These are phyloP conservation scores for Penicillium sp. DNA, from an alignment of 2,329 filamentous ascomycete genomes.

Conservation along the genomic window DNA sequence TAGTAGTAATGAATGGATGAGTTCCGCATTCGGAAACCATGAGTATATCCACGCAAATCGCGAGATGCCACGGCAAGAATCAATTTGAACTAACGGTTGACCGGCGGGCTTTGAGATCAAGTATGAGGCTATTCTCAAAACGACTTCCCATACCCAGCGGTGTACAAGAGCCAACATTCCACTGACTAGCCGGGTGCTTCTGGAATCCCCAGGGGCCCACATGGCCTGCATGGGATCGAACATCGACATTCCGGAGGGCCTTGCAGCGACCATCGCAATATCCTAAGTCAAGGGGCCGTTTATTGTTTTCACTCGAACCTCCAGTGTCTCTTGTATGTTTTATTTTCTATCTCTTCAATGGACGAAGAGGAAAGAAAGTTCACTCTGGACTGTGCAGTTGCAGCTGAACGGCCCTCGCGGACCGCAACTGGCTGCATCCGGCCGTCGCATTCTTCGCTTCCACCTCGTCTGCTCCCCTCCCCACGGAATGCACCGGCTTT, in stretches of 20 bases:
- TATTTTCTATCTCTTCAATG: too few species aligned
- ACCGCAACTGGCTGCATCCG: conserved; percentile 17
- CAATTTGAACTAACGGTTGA: too few species aligned
- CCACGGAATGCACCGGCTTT: conserved; percentile 17
- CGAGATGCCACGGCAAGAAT: too few species aligned
- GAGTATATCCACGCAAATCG: too few species aligned
- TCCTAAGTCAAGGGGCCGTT: conserved; percentile 1
- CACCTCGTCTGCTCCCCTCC: too few species aligned
- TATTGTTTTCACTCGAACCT: too few species aligned
- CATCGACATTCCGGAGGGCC: conserved; percentile 4
- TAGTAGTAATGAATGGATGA: too few species aligned
- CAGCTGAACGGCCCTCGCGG: neutral
- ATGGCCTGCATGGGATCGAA: conserved; percentile 6
- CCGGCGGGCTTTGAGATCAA: neutral
- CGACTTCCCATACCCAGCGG: neutral
- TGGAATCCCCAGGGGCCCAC: conserved; percentile 8
- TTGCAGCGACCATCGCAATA: conserved; percentile 5
- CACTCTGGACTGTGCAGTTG: neutral
- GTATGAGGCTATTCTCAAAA: conserved; percentile 6
- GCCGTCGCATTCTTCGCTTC: conserved; percentile 15
- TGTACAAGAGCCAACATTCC: neutral
- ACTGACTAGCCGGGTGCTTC: neutral
- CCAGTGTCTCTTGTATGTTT: too few species aligned
- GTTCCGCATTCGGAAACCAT: too few species aligned
- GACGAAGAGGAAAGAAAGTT: neutral